A percentile compares a stretch with the other conserved stretches of the same genome.
phyloP scores from a whole-genome alignment of 192 early-diverging fungal genomes.

The Backusella liffmaniae region DNA sequence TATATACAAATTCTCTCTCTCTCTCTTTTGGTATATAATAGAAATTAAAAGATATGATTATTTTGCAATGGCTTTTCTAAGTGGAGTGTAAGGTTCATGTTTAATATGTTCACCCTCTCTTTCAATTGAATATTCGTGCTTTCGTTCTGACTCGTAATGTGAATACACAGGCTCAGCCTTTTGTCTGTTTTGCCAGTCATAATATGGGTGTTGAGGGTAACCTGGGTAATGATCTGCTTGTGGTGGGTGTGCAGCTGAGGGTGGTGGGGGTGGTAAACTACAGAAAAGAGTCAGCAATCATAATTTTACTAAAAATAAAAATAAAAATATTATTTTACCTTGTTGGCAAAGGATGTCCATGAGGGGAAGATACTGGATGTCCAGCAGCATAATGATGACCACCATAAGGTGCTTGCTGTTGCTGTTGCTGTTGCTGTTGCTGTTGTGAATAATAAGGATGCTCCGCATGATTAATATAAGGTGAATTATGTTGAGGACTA shows the following conservation, averaged over 20 bases:
- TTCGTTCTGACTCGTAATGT: slow-evolving; percentile 14
- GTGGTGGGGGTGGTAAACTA: slow-evolving; percentile 11
- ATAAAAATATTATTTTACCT: background rate
- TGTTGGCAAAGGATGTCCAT: background rate
- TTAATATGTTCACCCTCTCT: slow-evolving; percentile 1
- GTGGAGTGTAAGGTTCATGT: background rate
- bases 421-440: slow-evolving; percentile 13
- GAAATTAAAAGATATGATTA: background rate
- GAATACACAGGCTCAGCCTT: background rate
- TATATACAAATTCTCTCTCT: background rate
- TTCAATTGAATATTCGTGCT: slow-evolving; percentile 6
- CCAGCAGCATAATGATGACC: background rate
- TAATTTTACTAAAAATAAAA: background rate
- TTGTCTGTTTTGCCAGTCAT: slow-evolving; percentile 10
- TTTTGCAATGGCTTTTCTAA: slow-evolving; percentile 7
- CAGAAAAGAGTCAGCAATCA: background rate
- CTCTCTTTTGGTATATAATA: background rate
- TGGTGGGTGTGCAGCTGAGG: background rate
- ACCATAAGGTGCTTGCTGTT: background rate
- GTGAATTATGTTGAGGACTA: slow-evolving; percentile 1
- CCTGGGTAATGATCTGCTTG: background rate
- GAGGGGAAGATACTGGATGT: slow-evolving; percentile 2
- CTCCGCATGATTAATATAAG: slow-evolving; percentile 13
- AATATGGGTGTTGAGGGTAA: background rate
- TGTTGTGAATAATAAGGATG: slow-evolving; percentile 15